A percentile compares a stretch with the other conserved stretches of the same genome.
Evolutionary conservation across 139 green algal genomes (phyloP).

Genomic region (Coccomyxa sp.): DNA sequence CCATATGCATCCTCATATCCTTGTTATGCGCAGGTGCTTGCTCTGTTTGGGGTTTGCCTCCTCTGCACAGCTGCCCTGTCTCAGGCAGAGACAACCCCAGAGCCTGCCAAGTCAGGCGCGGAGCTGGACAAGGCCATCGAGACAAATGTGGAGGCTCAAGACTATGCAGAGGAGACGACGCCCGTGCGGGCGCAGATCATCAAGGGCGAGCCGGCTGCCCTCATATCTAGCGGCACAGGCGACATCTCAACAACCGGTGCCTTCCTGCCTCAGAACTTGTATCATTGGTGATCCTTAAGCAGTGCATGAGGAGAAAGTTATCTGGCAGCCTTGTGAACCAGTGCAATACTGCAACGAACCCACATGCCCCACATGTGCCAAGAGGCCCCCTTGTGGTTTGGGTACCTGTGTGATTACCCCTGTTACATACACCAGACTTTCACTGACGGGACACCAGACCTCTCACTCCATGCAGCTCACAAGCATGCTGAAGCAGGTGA

Average conservation of each 20-base stretch:
- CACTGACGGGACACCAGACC: no score
- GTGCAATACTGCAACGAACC: no score
- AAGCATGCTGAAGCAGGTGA: no score
- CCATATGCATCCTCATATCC: no score
- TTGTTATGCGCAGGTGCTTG: no score
- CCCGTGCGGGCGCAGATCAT: constrained; percentile 11
- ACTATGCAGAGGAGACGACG: constrained; percentile 7
- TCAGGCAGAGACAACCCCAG: not conserved
- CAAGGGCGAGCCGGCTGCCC: constrained; percentile 19
- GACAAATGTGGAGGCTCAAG: constrained; percentile 14
- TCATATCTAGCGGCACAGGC: constrained; percentile 20
- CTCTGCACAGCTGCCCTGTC: not conserved
- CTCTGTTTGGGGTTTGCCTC: not conserved
- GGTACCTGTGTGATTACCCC: no score
- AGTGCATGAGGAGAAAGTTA: not conserved
- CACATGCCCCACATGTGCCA: no score
- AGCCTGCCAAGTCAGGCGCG: not conserved
- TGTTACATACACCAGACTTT: no score
- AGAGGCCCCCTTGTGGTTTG: no score
- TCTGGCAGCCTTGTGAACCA: not conserved
- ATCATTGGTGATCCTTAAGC: not conserved
- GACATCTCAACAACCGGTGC: constrained; percentile 33
- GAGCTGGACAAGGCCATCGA: constrained; percentile 13
- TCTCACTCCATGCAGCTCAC: no score
- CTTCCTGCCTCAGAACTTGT: not conserved